A percentile compares a stretch with the other conserved stretches of the same genome.
These are phyloP conservation scores for Delitschia confertaspora DNA, from an alignment of 495 filamentous ascomycete genomes.

Conservation along the genomic window DNA sequence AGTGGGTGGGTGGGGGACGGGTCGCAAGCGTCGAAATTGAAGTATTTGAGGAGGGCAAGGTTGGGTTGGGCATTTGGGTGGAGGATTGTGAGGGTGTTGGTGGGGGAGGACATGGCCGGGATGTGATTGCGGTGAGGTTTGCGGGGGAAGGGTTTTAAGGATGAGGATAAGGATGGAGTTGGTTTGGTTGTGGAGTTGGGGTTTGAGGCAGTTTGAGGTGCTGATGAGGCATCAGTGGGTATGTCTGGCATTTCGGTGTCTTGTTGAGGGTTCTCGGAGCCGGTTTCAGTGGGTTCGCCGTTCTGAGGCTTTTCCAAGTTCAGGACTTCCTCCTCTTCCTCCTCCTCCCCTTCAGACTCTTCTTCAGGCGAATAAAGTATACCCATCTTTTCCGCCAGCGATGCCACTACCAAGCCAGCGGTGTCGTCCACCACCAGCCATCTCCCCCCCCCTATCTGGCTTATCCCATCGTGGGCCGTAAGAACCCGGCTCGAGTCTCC, in stretches of 20 bases:
- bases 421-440: constrained; percentile 91
- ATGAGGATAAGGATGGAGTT: not conserved
- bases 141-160: constrained; percentile 12
- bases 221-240: not conserved
- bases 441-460: constrained; percentile 50
- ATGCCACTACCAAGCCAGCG: constrained; percentile 73
- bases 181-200: constrained; percentile 1
- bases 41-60: constrained; percentile 75
- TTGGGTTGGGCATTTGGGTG: constrained; percentile 89
- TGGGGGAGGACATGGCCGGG: constrained; percentile 44
- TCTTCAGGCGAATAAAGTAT: constrained; percentile 54
- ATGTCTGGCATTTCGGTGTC: constrained; percentile 1
- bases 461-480: constrained; percentile 28
- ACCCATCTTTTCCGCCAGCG: constrained; percentile 86
- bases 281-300: not conserved
- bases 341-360: constrained; percentile 10
- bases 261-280: not conserved
- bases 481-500: constrained; percentile 32
- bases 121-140: constrained; percentile 29
- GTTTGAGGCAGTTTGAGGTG: not conserved
- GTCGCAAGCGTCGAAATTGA: constrained; percentile 62
- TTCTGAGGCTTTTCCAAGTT: not conserved
- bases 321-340: constrained; percentile 15
- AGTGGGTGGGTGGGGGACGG: constrained; percentile 69
- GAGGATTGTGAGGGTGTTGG: constrained; percentile 79